Conservation (phyloP, 2,329 filamentous ascomycete species). For the Fusarium pseudonygamai region DNA sequence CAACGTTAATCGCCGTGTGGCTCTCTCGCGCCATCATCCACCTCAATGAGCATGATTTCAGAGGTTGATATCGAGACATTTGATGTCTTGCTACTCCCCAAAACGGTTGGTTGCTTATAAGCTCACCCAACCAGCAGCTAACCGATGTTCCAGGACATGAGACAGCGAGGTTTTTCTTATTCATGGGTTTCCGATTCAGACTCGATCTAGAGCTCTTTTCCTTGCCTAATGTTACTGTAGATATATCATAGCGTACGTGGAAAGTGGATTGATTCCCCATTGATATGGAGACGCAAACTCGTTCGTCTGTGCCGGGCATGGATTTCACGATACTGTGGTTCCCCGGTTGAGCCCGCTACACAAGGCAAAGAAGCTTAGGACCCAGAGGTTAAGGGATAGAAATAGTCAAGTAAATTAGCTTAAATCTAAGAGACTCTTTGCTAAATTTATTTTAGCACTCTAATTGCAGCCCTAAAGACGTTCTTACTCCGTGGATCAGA, state of each 20-base stretch:
- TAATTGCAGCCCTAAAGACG: not conserved
- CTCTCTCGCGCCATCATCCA: constrained; percentile 33
- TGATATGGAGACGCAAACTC: constrained; percentile 17
- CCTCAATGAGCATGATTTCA: constrained; percentile 31
- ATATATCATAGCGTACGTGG: constrained; percentile 15
- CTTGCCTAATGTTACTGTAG: constrained; percentile 21
- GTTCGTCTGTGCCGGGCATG: constrained; percentile 4
- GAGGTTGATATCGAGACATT: constrained; percentile 9
- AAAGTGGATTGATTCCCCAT: constrained; percentile 16
- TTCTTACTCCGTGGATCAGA: not conserved
- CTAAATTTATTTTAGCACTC: not conserved
- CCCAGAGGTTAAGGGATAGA: not conserved
- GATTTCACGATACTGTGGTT: constrained; percentile 16
- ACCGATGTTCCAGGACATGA: constrained; percentile 10
- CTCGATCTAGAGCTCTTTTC: constrained; percentile 23
- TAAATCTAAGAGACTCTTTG: not conserved
- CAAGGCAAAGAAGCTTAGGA: not conserved
- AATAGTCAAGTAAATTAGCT: not conserved
- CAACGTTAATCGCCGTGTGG: constrained; percentile 24
- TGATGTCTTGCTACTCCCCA: not conserved
- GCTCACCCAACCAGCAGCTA: not conserved
- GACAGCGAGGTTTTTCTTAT: constrained; percentile 13
- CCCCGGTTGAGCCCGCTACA: not conserved
- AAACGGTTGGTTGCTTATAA: constrained; percentile 9
- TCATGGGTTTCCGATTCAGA: constrained; percentile 9